Base-by-base conservation (phyloP, 2,329 filamentous ascomycete genomes). In the Aspergillus caelatus region DNA sequence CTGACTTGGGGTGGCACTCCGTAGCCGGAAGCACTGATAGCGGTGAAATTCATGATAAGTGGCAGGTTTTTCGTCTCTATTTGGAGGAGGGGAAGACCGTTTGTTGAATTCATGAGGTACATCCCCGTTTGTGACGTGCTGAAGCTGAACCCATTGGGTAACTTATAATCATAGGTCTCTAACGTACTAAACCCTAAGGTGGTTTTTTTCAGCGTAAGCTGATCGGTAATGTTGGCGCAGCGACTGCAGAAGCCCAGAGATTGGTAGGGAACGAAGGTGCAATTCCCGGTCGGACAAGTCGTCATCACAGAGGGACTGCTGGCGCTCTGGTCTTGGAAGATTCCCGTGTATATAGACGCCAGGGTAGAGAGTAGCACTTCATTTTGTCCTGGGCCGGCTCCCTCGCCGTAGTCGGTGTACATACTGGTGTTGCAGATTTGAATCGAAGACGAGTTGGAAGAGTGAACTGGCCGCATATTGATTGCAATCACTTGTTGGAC, bases 231-330 rank as follows among this genome's bases (percentile, higher is more conserved):
- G 46, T 72, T 68, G 64, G 64, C 60, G 34, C 69, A 71, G 11
- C 61, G 62, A 26, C 65, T 68, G 63, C 75, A 77, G 23, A 76
- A 65, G 0, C 70, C 74, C 8, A 78, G 69, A 0, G 74, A 75
- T 54, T 73, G 70, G 55, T 74, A 77, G 4, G 62, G 53, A 5
- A 67, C 57, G 48, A 70, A 77, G 1, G 72, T 76, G 50, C 75
- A 77, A 59, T 76, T 77, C 19, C 74, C 75, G 4, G 72, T 75
- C 41, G 75, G 64, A 57, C 75, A 78, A 39, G 65, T 67, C 58
- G 70, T 64, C 32, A 63, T 64, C 14, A 68, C 56, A 8, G 59
- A 66, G 41, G 72, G 65, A 46, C 63, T 65, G 62, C 66, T 62
- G 3, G 65, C 60, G 16, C 56, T 62, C 30, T 64, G 45, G 11